Evolutionary conservation across 805 yeast genomes (phyloP).

Genomic region (Maudiozyma barnettii): DNA sequence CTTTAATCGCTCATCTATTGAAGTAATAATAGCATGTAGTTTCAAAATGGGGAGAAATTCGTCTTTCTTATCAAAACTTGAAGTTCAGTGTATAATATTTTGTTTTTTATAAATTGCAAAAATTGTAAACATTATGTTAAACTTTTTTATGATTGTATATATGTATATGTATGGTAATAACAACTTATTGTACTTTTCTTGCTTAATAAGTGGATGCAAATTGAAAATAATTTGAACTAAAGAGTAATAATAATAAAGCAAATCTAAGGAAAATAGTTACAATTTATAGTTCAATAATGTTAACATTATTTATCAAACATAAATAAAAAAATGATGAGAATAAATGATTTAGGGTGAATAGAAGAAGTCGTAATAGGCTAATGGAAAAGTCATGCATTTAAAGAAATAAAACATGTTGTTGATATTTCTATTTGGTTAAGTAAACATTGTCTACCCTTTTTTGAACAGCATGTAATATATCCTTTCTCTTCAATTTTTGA

Average conservation of each 20-base stretch:
- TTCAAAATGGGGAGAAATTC: slow-evolving; percentile 32
- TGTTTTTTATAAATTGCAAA: neutral
- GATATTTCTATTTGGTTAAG: slow-evolving; percentile 1
- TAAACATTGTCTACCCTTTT: slow-evolving; percentile 62
- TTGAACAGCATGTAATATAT: slow-evolving; percentile 64
- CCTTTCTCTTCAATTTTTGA: slow-evolving; percentile 90
- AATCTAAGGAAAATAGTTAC: no score
- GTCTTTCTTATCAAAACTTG: neutral
- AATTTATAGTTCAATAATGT: no score
- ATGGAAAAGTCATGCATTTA: neutral
- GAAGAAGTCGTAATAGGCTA: neutral
- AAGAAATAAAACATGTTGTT: neutral
- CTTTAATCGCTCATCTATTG: slow-evolving; percentile 35
- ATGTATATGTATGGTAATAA: neutral
- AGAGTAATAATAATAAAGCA: no score
- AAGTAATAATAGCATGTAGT: slow-evolving; percentile 30
- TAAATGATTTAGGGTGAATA: no score
- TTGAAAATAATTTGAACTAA: no score
- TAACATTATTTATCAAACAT: neutral
- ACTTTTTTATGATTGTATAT: neutral
- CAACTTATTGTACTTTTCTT: no score
- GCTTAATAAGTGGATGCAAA: neutral
- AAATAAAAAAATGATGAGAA: no score
- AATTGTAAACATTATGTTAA: neutral
- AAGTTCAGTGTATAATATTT: neutral